These are phyloP conservation scores for Canavalia gladiata DNA, from an alignment of 306 rosid species.

Conservation along the genomic window DNA sequence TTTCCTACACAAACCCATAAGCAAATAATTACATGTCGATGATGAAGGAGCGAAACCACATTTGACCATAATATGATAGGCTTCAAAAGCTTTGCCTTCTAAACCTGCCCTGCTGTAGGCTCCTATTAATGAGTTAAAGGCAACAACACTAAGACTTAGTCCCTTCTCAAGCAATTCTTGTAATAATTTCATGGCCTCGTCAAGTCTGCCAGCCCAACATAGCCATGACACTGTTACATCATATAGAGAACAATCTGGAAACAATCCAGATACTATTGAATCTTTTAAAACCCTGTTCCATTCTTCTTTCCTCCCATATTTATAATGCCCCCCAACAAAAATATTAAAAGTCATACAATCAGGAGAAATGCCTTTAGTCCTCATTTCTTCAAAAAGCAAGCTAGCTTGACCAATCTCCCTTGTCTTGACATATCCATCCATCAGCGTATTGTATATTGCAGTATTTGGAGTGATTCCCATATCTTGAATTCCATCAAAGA, in stretches of 20 bases:
- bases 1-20: constrained; percentile 69
- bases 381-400: constrained; percentile 77
- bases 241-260: constrained; percentile 56
- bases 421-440: constrained; percentile 85
- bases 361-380: constrained; percentile 60
- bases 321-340: constrained; percentile 72
- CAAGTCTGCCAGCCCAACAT: constrained; percentile 77
- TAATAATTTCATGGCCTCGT: constrained; percentile 63
- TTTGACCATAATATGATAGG: constrained; percentile 60
- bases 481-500: constrained; percentile 62
- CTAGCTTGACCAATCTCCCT: constrained; percentile 73
- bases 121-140: constrained; percentile 77
- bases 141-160: constrained; percentile 62
- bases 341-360: constrained; percentile 81
- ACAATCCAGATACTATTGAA: constrained; percentile 49
- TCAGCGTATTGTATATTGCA: constrained; percentile 61
- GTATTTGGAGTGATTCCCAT: constrained; percentile 56
- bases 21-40: constrained; percentile 73
- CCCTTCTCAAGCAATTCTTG: constrained; percentile 74
- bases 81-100: constrained; percentile 67
- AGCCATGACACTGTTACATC: constrained; percentile 66
- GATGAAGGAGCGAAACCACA: constrained; percentile 69
- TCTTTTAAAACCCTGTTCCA: constrained; percentile 61
- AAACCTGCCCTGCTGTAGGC: constrained; percentile 74
- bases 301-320: constrained; percentile 74